Base-by-base conservation (phyloP, 108 stramenopile genomes). In the Asterionellopsis glacialis region DNA sequence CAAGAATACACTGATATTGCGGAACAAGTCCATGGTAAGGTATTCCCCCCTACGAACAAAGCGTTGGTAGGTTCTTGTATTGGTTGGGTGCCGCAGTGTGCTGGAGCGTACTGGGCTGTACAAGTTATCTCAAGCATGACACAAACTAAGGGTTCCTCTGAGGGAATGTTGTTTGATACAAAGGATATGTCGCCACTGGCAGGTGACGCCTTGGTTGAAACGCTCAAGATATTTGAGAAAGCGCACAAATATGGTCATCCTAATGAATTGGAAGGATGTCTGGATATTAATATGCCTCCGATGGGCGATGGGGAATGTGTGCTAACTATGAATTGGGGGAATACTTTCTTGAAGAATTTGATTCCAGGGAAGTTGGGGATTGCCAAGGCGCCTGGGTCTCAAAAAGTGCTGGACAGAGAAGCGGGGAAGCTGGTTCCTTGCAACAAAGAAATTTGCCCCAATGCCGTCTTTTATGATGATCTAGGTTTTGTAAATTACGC, bases 1-100 rank as follows among this genome's bases (percentile, higher is more conserved):
- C 67, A 77, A 12, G 80, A 72, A 50, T 81, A 81, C 63, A 64
- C 48, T 24, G 59, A 63, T 2, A 69, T 53, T 9, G 76, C 80
- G 1, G 50, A 26, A 9, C 70, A 56, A 39, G 69, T 76, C 45
- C 51, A 69, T 53, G 65, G 51, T 6, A 58, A 19, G 47, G 16
- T 21, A 19, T 16, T 48, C 47, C 47, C 47, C 19, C 5, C 16
- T 19, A 43, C 56, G 0, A 60, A 60, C 24, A 26, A 59, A 39
- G 59, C 57, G 12, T 19, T 76, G 10, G 5, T 21, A n/a, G 74
- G 74, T 25, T 67, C 65, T 38, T 76, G 75, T 44, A 25, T 72
- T 0, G 33, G 57, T 9, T 28, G 61, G 39, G 11, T 43, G 18
- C 25, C 27, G 13, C 33, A 53, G 11, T 61, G 63, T 50, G 45